Evolutionary conservation across 352 stramenopile genomes (phyloP), one percentile per base, ranked within the genome.

Genomic region (Phytophthora ramorum): DNA sequence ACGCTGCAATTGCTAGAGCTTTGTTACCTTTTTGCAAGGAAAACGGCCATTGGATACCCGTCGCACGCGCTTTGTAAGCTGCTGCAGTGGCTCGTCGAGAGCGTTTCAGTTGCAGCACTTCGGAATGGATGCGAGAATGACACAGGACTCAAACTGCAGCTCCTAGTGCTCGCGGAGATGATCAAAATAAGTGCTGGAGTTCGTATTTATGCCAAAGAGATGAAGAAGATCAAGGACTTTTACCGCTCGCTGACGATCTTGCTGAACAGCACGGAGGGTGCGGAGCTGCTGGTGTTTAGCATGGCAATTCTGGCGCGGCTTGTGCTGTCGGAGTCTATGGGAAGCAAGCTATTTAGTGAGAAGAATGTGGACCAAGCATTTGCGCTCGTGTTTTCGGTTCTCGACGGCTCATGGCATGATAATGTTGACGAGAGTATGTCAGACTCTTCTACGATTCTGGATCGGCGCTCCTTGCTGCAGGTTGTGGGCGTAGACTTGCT

Each of bases 291-390:
- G 4, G 82, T 95, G 63, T 89, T 85, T 35, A 87, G 74, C 24
- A 95, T 93, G 85, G 69, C 82, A 13, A 91, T 93, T 35, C 69
- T 95, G 8, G 85, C 83, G 6, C 73, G 87, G 13, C 71, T 95
- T 12, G 87, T 93, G 59, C 72, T 95, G 4, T 73, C 66, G 13
- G 85, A 95, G 46, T 75, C 85, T 5, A 76, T 95, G n/a, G 87
- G 85, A 9, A 83, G 71, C 30, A 95, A 93, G 49, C 69, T 95
- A 1, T 95, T 95, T 28, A 91, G 85, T 45, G 66, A 78, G 7
- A 95, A 95, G 66, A 95, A 95, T 48, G 79, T 91, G 30, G 75
- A 89, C 12, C 83, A 95, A 28, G 81, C 82, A 14, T 73, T 93
- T 34, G 75, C 79, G n/a, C 75, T 95, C 14, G 66, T 90, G 1